Base-by-base conservation (phyloP, 441 rosid genomes). In the Mallotus japonicus region DNA sequence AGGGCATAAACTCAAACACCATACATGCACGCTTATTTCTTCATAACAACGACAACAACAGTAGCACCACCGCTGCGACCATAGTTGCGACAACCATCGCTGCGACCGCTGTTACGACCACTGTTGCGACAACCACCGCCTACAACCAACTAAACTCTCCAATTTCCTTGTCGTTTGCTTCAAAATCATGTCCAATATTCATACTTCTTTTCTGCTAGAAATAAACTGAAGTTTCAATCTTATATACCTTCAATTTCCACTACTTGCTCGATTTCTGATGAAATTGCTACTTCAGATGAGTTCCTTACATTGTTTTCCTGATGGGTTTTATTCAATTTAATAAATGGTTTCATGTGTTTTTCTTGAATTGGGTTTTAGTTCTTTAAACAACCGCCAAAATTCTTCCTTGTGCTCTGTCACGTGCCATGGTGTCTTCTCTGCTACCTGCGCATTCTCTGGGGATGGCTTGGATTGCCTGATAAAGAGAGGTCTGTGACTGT, bases 241-340 rank as follows among this genome's bases (percentile, higher is more conserved):
- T 16, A 11, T 17, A 59, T 60, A 34, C 74, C 50, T 50, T 69
- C 70, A 47, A 6, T 19, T 75, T n/a, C 81, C 71, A 62, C 82
- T 22, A 74, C 70, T 57, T 81, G 69, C 77, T 83, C 85, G 63
- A 76, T 81, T 76, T 71, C 88, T 17, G 85, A 82, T 65, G 88
- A 84, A 56, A 54, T 81, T 13, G 3, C 64, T 22, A 56, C 79
- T 59, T 73, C 81, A 78, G 58, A 93, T 85, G 76, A 81, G 84
- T 85, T 77, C 71, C 15, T 44, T 65, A 51, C 24, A 13, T 24
- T 53, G 9, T 34, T 40, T 64, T 13, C 0, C 10, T 28, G 1
- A 5, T 40, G 42, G 9, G 8, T 44, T 64, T 44, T 64, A 3
- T 44, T 44, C 6, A 44, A 42, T 44, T 64, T 24, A 8, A 7